Evolutionary conservation across 208 protist species (phyloP), one percentile per base, ranked within the genome.

Genomic region (Leishmania turanica): DNA sequence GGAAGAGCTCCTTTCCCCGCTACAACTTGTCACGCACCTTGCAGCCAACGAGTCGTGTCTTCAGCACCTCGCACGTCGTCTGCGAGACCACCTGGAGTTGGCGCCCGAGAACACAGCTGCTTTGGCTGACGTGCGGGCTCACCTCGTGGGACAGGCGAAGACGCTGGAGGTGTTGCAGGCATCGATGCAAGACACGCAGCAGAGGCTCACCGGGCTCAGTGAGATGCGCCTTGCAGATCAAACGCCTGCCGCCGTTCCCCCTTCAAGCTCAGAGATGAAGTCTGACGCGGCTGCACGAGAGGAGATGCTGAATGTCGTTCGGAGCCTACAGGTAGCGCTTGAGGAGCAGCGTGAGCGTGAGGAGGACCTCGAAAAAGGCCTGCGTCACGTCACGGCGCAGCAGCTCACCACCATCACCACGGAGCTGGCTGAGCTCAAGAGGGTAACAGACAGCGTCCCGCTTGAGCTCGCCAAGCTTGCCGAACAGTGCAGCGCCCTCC

Each of bases 401-500:
- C 45, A 76, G 8, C 75, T 84, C 3, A 40, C 69, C 17, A 79
- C 13, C 27, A 27, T 82, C 31, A 42, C 74, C 21, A 62, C 11
- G 27, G 71, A 76, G 15, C 19, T 83, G 27, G 75, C 71, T 0
- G 79, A 49, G 24, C 15, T 83, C 34, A 72, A 65, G 70, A 51
- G 42, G 49, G 75, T 60, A 2, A 68, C 74, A 47, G 62, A 58
- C 8, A n/a, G 68, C 34, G 60, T 79, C 51, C 60, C 76, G 6
- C 64, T 42, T 19, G 42, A 66, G 15, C 2, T 87, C 1, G 6
- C 65, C 42, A 56, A 65, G 34, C 81, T 81, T 54, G 42, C 47
- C 3, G 81, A 84, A 3, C 69, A 84, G 64, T 80, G 42, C 62
- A 66, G 53, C 37, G 58, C 77, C 13, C 56, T 83, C 27, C 74